Percentiles rank a stretch among this genome's conserved stretches.
Evolutionary conservation across 2,329 filamentous ascomycete genomes (phyloP).

Genomic region (Akanthomyces dipterigenus): DNA sequence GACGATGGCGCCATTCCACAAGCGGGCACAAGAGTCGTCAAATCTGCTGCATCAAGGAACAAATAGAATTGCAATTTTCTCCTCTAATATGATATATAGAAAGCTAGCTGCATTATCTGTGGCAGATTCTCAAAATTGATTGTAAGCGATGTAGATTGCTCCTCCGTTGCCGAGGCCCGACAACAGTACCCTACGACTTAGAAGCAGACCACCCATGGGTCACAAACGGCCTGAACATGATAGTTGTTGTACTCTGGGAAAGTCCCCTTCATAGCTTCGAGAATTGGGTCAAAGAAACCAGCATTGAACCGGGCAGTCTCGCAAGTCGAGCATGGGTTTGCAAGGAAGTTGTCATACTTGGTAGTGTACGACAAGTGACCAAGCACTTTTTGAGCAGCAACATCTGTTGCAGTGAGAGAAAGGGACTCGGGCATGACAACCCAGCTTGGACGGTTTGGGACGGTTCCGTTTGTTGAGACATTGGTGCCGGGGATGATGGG

Average conservation of each 20-base stretch:
- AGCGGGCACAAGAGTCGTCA: not conserved
- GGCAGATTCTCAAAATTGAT: conserved; percentile 5
- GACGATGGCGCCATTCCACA: not conserved
- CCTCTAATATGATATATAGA: not conserved
- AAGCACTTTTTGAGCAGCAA: conserved; percentile 25
- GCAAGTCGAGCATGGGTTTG: conserved; percentile 29
- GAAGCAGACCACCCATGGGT: conserved; percentile 32
- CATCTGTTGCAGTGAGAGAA: conserved; percentile 27
- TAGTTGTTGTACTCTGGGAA: conserved; percentile 33
- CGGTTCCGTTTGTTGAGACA: conserved; percentile 23
- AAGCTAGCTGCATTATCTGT: conserved; percentile 5
- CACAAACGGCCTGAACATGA: conserved; percentile 30
- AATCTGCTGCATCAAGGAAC: too few species aligned
- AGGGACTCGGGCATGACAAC: conserved; percentile 34
- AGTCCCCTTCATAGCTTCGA: conserved; percentile 30
- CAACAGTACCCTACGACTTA: conserved; percentile 14
- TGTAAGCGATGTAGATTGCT: not conserved
- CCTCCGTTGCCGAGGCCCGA: conserved; percentile 7
- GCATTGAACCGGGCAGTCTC: conserved; percentile 29
- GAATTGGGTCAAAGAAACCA: conserved; percentile 31
- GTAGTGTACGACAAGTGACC: conserved; percentile 32
- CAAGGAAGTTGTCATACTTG: conserved; percentile 31
- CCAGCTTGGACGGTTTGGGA: conserved; percentile 22
- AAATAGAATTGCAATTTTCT: not conserved
- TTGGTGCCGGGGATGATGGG: conserved; percentile 28